Conservation (phyloP, 2,329 filamentous ascomycete species). For the Penicillium sp. region DNA sequence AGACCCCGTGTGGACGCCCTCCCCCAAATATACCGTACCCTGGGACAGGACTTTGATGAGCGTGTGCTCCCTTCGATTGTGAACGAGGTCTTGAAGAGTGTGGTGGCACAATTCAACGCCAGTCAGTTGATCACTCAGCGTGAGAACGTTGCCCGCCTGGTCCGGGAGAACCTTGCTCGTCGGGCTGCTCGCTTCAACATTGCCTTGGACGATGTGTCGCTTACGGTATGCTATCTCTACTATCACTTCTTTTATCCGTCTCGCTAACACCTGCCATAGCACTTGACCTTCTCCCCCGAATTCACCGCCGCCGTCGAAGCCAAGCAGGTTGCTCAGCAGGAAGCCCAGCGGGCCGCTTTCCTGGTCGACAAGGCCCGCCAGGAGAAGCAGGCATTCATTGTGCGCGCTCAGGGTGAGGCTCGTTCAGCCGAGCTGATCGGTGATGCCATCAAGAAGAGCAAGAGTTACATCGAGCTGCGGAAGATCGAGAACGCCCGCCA, state of each 20-base stretch:
- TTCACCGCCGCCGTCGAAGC: slow-evolving; percentile 62
- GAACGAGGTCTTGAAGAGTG: slow-evolving; percentile 96
- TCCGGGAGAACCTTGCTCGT: slow-evolving; percentile 83
- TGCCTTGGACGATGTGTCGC: slow-evolving; percentile 87
- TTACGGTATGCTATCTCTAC: slow-evolving; percentile 60
- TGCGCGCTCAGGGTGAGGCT: slow-evolving; percentile 97
- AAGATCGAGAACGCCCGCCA: slow-evolving; percentile 93
- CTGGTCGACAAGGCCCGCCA: slow-evolving; percentile 97
- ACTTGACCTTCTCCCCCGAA: slow-evolving; percentile 61
- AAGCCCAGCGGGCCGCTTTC: slow-evolving; percentile 93
- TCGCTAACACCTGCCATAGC: too few relatives aligned
- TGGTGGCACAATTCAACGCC: slow-evolving; percentile 97
- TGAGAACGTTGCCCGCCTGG: slow-evolving; percentile 86
- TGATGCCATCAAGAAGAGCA: slow-evolving; percentile 98
- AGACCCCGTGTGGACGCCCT: slow-evolving; percentile 77
- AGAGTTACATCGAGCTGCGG: slow-evolving; percentile 90
- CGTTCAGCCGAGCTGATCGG: slow-evolving; percentile 95
- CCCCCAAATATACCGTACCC: slow-evolving; percentile 91
- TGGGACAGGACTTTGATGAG: slow-evolving; percentile 95
- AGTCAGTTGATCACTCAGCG: slow-evolving; percentile 97
- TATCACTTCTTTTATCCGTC: too few relatives aligned
- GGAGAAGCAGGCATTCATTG: slow-evolving; percentile 98
- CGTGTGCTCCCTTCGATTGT: slow-evolving; percentile 92
- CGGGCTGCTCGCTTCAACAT: slow-evolving; percentile 96
- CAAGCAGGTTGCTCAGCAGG: slow-evolving; percentile 69